These are phyloP conservation scores for Aureobasidium sp. DNA, from an alignment of 2,329 filamentous ascomycete genomes.

Conservation along the genomic window DNA sequence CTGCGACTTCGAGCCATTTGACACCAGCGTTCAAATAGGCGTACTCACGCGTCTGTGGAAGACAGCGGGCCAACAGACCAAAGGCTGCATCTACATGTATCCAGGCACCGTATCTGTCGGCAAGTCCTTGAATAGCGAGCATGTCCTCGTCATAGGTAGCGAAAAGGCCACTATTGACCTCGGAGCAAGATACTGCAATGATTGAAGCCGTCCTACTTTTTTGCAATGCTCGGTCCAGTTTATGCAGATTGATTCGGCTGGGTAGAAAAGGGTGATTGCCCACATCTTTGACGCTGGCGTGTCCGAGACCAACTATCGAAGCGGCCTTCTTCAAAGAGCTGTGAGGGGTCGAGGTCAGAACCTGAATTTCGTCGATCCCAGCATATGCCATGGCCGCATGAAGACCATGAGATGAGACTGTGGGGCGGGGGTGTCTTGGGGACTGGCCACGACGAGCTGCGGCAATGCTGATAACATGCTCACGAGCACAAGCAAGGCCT, in stretches of 20 bases:
- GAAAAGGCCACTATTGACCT: constrained; percentile 92
- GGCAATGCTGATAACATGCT: constrained; percentile 63
- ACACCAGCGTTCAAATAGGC: constrained; percentile 54
- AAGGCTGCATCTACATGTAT: constrained; percentile 95
- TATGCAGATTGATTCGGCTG: constrained; percentile 75
- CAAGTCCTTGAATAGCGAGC: constrained; percentile 71
- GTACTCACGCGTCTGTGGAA: constrained; percentile 66
- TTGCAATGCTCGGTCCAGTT: constrained; percentile 67
- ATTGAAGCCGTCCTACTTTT: constrained; percentile 68
- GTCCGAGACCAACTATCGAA: constrained; percentile 81
- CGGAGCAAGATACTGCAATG: constrained; percentile 83
- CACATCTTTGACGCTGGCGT: constrained; percentile 71
- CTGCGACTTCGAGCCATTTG: constrained; percentile 79
- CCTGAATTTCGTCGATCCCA: constrained; percentile 72
- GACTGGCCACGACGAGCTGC: constrained; percentile 32
- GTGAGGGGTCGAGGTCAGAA: constrained; percentile 85
- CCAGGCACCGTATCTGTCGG: constrained; percentile 81
- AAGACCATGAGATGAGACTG: constrained; percentile 75
- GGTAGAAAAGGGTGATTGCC: constrained; percentile 55
- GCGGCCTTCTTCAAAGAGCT: constrained; percentile 89
- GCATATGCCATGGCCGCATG: constrained; percentile 70
- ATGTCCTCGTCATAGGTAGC: constrained; percentile 67
- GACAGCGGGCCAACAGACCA: constrained; percentile 78
- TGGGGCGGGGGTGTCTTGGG: too few relatives aligned
- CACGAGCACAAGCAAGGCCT: constrained; percentile 75